Evolutionary conservation across 306 rosid genomes (phyloP), one percentile per base, ranked within the genome.

Genomic region (Sophora flavescens): DNA sequence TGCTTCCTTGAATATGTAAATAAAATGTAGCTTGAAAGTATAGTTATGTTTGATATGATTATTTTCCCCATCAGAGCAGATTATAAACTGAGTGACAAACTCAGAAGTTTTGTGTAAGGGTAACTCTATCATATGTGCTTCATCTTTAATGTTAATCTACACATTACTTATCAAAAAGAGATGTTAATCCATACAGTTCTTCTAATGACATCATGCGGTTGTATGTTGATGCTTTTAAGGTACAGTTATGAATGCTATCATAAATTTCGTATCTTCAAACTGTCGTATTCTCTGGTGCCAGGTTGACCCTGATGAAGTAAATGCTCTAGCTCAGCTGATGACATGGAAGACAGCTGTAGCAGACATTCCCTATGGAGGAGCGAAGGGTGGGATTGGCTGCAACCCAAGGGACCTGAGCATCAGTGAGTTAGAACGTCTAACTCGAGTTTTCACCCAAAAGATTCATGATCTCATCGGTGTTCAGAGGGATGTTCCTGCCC

Each of bases 261-360:
- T 68, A n/a, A 35, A 45, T 68, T 45, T 44, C 22, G n/a, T 44
- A 35, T 54, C 10, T 14, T 69, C 51, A 76, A 76, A 80, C 35
- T 12, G 59, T 14, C 32, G 10, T 17, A 30, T 72, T 65, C 1
- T 83, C 14, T 63, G 64, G 54, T 84, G 72, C 33, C 56, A 91
- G 96, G 93, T 91, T 89, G 90, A 91, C 52, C 93, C 90, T 1
- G 95, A 91, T 78, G 95, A 89, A 76, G 93, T 86, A 65, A 89
- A 88, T 88, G 97, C 95, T 83, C 76, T 89, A 62, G 97, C 97
- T 75, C 97, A 91, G 66, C 67, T 91, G 45, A 91, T 91, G 97
- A 91, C 89, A 11, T 91, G 97, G 97, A 87, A 89, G 84, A 89
- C 91, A 42, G 94, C 92, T 10, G 97, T 91, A 42, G 89, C 81